These are phyloP conservation scores for Sclerotinia subarctica DNA, from an alignment of 2,329 filamentous ascomycete genomes.

Conservation along the genomic window DNA sequence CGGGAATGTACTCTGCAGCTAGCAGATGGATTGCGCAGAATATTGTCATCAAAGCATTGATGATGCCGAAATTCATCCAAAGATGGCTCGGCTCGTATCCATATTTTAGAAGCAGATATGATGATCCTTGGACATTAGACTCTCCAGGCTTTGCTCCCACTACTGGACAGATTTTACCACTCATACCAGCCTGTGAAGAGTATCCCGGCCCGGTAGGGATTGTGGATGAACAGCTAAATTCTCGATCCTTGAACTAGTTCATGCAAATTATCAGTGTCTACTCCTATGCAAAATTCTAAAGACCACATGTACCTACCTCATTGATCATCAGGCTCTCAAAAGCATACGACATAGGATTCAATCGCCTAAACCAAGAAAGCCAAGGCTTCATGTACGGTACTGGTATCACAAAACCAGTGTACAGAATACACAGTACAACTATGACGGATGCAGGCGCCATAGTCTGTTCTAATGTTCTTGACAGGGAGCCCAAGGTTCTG, in stretches of 20 bases:
- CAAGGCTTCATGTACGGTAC: constrained; percentile 65
- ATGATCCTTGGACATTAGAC: constrained; percentile 39
- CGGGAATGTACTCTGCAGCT: constrained; percentile 54
- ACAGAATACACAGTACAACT: constrained; percentile 30
- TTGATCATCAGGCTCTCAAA: constrained; percentile 81
- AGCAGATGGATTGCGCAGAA: constrained; percentile 60
- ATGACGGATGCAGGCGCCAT: constrained; percentile 58
- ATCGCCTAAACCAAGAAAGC: constrained; percentile 77
- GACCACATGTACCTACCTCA: constrained; percentile 44
- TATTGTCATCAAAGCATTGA: constrained; percentile 60
- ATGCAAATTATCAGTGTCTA: too few relatives aligned
- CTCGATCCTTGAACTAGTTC: constrained; percentile 46
- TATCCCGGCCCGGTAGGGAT: not conserved
- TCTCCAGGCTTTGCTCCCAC: constrained; percentile 55
- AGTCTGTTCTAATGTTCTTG: constrained; percentile 65
- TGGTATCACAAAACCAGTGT: constrained; percentile 43
- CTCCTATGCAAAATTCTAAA: too few relatives aligned
- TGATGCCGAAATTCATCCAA: constrained; percentile 55
- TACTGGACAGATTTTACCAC: constrained; percentile 46
- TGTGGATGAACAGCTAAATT: constrained; percentile 22
- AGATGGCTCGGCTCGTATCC: constrained; percentile 37
- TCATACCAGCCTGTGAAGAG: not conserved
- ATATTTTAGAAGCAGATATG: constrained; percentile 35
- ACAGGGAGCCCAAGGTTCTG: constrained; percentile 72
- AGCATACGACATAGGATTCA: constrained; percentile 59